Percentiles rank a stretch among this genome's conserved stretches.
Evolutionary conservation across 2,329 filamentous ascomycete genomes (phyloP).

Genomic region (Ramichloridium luteum): DNA sequence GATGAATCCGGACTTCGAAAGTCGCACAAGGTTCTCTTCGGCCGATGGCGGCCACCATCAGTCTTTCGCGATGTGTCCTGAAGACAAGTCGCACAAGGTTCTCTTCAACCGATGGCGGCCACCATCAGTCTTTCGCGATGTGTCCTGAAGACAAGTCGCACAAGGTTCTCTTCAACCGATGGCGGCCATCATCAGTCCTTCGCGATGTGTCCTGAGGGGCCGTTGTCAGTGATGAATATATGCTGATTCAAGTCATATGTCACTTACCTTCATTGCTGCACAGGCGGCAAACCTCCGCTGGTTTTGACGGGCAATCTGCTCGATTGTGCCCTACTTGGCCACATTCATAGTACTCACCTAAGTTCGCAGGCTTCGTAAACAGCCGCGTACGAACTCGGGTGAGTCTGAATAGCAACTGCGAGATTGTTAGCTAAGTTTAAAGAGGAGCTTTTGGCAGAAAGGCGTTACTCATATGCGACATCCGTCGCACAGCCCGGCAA

Average conservation of each 20-base stretch:
- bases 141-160: too few species aligned
- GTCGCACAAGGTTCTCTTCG: constrained; percentile 41
- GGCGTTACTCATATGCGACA: constrained; percentile 33
- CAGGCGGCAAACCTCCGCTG: constrained; percentile 46
- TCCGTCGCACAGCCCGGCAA: constrained; percentile 16
- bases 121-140: too few species aligned
- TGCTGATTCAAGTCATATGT: not conserved
- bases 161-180: constrained; percentile 37
- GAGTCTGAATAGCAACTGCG: not conserved
- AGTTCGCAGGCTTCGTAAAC: constrained; percentile 31
- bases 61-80: too few species aligned
- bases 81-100: constrained; percentile 42
- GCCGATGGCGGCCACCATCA: too few species aligned
- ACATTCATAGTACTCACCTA: constrained; percentile 48
- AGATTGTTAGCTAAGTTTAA: too few species aligned
- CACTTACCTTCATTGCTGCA: constrained; percentile 46
- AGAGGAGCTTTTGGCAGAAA: too few species aligned
- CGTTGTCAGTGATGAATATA: too few species aligned
- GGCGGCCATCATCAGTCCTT: constrained; percentile 46
- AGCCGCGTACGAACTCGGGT: constrained; percentile 39
- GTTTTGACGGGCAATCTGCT: constrained; percentile 51
- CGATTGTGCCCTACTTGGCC: constrained; percentile 42
- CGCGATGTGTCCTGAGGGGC: constrained; percentile 32
- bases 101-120: too few species aligned
- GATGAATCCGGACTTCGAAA: constrained; percentile 39